A percentile compares a stretch with the other conserved stretches of the same genome.
Evolutionary conservation across 2,329 filamentous ascomycete species (phyloP).

Genomic region (Beauveria varroae): DNA sequence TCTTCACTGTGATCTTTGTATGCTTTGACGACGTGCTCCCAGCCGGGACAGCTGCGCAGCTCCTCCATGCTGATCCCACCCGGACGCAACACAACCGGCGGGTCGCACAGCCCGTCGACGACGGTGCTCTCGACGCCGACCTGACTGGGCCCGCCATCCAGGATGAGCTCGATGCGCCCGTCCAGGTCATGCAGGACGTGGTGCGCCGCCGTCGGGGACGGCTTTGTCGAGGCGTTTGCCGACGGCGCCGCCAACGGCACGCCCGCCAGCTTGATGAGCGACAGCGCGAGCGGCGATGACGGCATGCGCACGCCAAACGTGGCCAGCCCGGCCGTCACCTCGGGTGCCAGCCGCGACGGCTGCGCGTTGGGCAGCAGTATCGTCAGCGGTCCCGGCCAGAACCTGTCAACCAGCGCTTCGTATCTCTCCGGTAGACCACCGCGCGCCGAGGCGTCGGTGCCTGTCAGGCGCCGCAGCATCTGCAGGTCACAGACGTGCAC

Average conservation of each 20-base stretch:
- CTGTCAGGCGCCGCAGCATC: constrained; percentile 62
- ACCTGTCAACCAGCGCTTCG: constrained; percentile 64
- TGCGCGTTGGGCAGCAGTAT: constrained; percentile 74
- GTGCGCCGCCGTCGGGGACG: constrained; percentile 81
- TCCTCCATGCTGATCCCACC: constrained; percentile 82
- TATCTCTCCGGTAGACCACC: constrained; percentile 63
- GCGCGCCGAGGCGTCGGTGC: constrained; percentile 19
- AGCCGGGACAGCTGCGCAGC: constrained; percentile 65
- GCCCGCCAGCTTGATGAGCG: constrained; percentile 73
- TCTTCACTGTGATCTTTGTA: constrained; percentile 71
- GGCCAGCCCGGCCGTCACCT: constrained; percentile 77
- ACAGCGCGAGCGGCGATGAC: constrained; percentile 71
- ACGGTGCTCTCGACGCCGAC: constrained; percentile 97
- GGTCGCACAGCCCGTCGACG: constrained; percentile 77
- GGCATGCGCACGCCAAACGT: constrained; percentile 93
- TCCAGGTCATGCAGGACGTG: constrained; percentile 82
- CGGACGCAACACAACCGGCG: constrained; percentile 76
- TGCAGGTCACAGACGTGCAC: constrained; percentile 77
- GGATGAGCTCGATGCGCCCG: constrained; percentile 74
- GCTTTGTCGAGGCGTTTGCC: constrained; percentile 89
- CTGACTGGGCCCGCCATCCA: constrained; percentile 79
- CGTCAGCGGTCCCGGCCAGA: constrained; percentile 94
- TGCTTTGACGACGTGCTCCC: constrained; percentile 68
- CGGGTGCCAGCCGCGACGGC: constrained; percentile 68
- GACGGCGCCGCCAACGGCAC: constrained; percentile 84